Evolutionary conservation across 805 yeast species (phyloP).

Genomic region (Lachancea dasiensis): DNA sequence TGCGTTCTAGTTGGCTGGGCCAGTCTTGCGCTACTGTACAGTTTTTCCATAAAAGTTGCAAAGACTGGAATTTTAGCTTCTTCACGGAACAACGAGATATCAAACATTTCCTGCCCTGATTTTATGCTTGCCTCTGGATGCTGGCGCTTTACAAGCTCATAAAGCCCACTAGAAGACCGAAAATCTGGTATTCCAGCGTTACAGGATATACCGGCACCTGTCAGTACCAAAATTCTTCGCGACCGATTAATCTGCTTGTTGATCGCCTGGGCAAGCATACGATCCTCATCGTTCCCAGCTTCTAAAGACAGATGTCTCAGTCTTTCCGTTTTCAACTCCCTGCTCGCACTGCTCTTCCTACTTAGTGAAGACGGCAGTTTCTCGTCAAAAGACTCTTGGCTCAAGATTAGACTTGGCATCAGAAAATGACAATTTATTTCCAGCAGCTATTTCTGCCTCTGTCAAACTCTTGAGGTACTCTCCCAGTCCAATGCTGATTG

Average conservation of each 20-base stretch:
- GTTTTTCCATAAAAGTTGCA: constrained; percentile 81
- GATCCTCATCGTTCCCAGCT: constrained; percentile 1
- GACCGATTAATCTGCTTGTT: constrained; percentile 26
- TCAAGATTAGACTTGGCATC: constrained; percentile 8
- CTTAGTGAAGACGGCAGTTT: constrained; percentile 8
- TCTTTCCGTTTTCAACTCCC: constrained; percentile 5
- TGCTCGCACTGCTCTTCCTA: constrained; percentile 4
- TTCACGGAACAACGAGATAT: constrained; percentile 71
- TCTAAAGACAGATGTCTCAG: constrained; percentile 3
- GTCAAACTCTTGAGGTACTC: neutral
- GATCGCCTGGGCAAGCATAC: constrained; percentile 19
- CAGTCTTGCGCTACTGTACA: constrained; percentile 53
- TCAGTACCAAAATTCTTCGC: constrained; percentile 56
- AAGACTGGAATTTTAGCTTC: constrained; percentile 63
- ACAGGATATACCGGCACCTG: constrained; percentile 97
- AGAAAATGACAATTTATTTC: neutral
- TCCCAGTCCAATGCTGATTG: too few relatives aligned
- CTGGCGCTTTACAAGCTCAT: constrained; percentile 60
- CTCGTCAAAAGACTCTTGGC: constrained; percentile 12
- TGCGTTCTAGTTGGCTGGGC: constrained; percentile 87
- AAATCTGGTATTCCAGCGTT: constrained; percentile 97
- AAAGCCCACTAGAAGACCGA: constrained; percentile 77
- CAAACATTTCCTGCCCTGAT: constrained; percentile 88
- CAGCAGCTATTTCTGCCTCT: too few relatives aligned
- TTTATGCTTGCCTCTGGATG: constrained; percentile 51